Evolutionary conservation across 495 filamentous ascomycete species (phyloP).

Genomic region (Amorphotheca resinae): DNA sequence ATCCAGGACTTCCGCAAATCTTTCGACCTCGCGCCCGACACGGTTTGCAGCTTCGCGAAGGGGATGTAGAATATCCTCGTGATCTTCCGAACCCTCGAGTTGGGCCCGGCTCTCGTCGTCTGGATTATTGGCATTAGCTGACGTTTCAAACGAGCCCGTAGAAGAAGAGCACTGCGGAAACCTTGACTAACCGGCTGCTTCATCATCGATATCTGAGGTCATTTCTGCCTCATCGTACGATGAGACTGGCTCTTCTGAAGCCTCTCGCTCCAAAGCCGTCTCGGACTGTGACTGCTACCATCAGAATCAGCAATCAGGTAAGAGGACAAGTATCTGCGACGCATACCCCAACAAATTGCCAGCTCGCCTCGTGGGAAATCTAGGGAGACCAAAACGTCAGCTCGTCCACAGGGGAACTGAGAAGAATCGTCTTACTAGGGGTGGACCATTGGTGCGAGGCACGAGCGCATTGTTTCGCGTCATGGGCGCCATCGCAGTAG

Average conservation of each 20-base stretch:
- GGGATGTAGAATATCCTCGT: slow-evolving; percentile 21
- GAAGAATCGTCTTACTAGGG: background rate
- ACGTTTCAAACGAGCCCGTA: too few relatives aligned
- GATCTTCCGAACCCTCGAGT: slow-evolving; percentile 12
- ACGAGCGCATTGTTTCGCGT: slow-evolving; percentile 12
- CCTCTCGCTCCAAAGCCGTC: slow-evolving; percentile 12
- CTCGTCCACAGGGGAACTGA: background rate
- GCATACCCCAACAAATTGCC: slow-evolving; percentile 17
- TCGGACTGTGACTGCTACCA: slow-evolving; percentile 4
- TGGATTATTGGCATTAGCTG: background rate
- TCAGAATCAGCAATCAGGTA: background rate
- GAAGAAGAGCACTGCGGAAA: background rate
- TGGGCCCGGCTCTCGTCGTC: slow-evolving; percentile 9
- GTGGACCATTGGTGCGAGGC: slow-evolving; percentile 2
- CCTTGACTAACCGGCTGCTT: slow-evolving; percentile 8
- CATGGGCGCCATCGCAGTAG: slow-evolving; percentile 17
- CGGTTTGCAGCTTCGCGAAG: slow-evolving; percentile 23
- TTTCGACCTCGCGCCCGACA: slow-evolving; percentile 21
- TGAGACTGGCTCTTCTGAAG: slow-evolving; percentile 18
- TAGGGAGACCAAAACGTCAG: slow-evolving; percentile 7
- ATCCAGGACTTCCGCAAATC: slow-evolving; percentile 21
- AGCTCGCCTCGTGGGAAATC: slow-evolving; percentile 18
- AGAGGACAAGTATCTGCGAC: background rate
- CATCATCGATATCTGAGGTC: slow-evolving; percentile 2
- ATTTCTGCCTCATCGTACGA: slow-evolving; percentile 18